Base-by-base conservation (phyloP, 2,329 filamentous ascomycete genomes). In the Emmonsiellopsis sp. region DNA sequence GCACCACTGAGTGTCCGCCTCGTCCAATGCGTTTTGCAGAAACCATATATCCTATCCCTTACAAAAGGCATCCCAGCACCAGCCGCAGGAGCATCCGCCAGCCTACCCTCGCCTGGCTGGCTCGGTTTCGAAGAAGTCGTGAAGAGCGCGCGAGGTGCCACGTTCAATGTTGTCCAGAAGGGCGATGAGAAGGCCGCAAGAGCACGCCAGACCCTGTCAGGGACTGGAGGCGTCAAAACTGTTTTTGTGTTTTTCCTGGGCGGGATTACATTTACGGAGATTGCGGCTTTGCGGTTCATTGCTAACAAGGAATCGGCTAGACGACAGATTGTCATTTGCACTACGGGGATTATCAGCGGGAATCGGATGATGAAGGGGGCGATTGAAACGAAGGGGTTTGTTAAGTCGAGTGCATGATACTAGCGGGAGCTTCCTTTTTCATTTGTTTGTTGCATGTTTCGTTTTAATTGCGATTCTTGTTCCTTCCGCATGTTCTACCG, bases 191-290 rank as follows among this genome's bases (percentile, higher is more conserved):
- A 93, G 68, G 90, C 91, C 1, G 84, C 92, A 34, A 91, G 92
- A 63, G 92, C 92, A 13, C 79, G 90, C 54, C 85, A 89, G 56
- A 80, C 94, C 30, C 75, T 98, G 40, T 88, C 89, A 46, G 89
- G 90, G 0, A 83, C 77, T 48, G 80, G 81, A 13, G 82, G 82
- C 50, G 84, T 84, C 67, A 95, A 95, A 75, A 92, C 87, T 0
- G 86, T 95, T 0, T 88, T 96, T 65, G 85, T 98, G n/a, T 95
- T 97, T 61, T 97, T 97, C 71, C 75, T 98, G 15, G 93, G 93
- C n/a, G 94, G 93, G 1, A 87, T 98, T 53, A 96, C 90, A 0
- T 95, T 94, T 66, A 92, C 93, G 0, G 93, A 98, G 71, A 92
- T 98, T 67, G 90, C 94, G 41, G 93, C 94, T 16, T 68, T 98